Percentiles rank a stretch among this genome's conserved stretches.
Evolutionary conservation across 2,329 filamentous ascomycete genomes (phyloP).

Genomic region (Aureobasidium pullulans): DNA sequence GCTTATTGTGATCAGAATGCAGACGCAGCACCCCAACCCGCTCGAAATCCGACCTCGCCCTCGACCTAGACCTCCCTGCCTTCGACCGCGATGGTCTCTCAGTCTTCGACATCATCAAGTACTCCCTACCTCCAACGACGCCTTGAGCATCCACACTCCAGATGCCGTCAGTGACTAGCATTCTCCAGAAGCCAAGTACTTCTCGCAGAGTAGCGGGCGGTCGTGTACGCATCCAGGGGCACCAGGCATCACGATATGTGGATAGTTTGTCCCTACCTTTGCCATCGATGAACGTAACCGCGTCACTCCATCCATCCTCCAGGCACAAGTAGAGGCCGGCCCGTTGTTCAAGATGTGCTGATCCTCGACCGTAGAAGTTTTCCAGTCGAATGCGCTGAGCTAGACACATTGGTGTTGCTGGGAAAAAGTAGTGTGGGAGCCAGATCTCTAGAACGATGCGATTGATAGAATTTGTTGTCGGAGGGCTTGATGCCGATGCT

Average conservation of each 20-base stretch:
- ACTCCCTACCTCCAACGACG: constrained; percentile 72
- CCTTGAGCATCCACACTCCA: constrained; percentile 61
- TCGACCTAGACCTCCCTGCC: neutral
- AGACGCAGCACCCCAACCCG: neutral
- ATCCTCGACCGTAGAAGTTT: neutral
- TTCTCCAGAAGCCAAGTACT: neutral
- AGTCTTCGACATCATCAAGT: neutral
- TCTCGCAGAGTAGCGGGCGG: neutral
- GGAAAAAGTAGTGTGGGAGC: neutral
- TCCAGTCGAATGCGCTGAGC: neutral
- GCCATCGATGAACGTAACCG: neutral
- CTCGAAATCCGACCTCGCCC: neutral
- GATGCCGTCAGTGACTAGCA: neutral
- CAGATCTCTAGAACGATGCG: neutral
- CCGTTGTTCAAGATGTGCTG: neutral
- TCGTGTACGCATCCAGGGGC: neutral
- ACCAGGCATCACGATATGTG: neutral
- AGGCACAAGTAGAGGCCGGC: neutral
- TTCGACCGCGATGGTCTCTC: constrained; percentile 29
- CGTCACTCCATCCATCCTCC: neutral
- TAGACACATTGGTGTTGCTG: neutral
- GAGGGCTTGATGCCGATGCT: neutral
- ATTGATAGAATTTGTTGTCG: neutral
- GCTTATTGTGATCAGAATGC: neutral
- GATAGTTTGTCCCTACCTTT: neutral